Evolutionary conservation across 2,329 filamentous ascomycete species (phyloP), one percentile per base, ranked within the genome.

Genomic region (Coniella lustricola): DNA sequence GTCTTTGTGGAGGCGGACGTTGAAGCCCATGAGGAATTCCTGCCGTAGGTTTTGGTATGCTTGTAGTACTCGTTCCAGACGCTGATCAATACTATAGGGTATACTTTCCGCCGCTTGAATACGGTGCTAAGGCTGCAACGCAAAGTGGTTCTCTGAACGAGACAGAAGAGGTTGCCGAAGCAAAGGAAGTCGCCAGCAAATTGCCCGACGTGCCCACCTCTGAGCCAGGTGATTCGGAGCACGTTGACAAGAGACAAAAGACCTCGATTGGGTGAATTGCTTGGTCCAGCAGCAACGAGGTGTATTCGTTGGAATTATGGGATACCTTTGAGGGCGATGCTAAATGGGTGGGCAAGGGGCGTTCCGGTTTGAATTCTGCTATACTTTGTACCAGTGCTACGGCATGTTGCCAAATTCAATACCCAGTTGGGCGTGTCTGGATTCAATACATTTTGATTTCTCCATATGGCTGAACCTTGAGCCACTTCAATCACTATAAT

Each of bases 1-100:
- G 87, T 83, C 14, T 96, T 95, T 64, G 73, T 86, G 62, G 64
- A 72, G 46, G 90, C 90, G 67, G 90, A 97, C 58, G 79, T 85
- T 51, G 66, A 70, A 34, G 83, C 85, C 0, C 97, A 97, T 63
- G 73, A 82, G 44, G 57, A 76, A 20, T 67, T 73, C 32, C 66
- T 95, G 10, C 87, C 90, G 90, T 95, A 67, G 73, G 85, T 79
- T 16, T 12, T 8, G 12, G 5, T 9, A 29, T 5, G 3, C 10
- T 12, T 4, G 9, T 5, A 2, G 3, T 2, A 2, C 7, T 1
- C 7, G 14, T 4, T 17, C 18, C 3, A 10, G n/a, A 3, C 1
- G 5, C 12, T 22, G 21, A 34, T 51, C 10, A 52, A 36, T n/a
- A 12, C 14, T 32, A 8, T 9, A 64, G 62, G 9, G 42, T 58